Evolutionary conservation across 2,329 filamentous ascomycete genomes (phyloP).

Genomic region (Curvularia eragrostidis): DNA sequence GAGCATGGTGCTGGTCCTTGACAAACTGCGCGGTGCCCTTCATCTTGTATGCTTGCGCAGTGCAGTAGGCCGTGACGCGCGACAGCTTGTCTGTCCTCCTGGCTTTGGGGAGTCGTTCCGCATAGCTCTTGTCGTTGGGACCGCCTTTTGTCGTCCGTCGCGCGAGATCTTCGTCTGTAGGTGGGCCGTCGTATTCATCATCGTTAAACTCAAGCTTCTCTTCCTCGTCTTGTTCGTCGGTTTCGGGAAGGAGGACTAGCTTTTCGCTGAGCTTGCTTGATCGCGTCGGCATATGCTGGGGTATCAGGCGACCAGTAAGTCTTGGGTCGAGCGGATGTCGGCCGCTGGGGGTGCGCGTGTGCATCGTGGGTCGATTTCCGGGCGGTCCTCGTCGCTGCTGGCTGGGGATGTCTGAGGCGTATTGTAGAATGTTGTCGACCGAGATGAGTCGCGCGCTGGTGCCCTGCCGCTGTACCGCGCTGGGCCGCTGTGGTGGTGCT

Average conservation of each 20-base stretch:
- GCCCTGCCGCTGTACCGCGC: slow-evolving; percentile 43
- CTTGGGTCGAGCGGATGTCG: slow-evolving; percentile 62
- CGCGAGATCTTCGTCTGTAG: slow-evolving; percentile 70
- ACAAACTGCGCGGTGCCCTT: slow-evolving; percentile 87
- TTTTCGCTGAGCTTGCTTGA: slow-evolving; percentile 97
- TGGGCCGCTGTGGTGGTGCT: slow-evolving; percentile 33
- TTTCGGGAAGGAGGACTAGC: slow-evolving; percentile 90
- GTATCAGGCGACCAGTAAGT: slow-evolving; percentile 63
- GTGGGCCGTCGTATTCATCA: slow-evolving; percentile 61
- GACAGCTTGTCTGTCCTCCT: slow-evolving; percentile 86
- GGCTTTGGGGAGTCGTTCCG: slow-evolving; percentile 88
- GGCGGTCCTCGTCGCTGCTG: slow-evolving; percentile 83
- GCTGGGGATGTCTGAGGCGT: slow-evolving; percentile 93
- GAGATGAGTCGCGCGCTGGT: slow-evolving; percentile 68
- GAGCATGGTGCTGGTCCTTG: slow-evolving; percentile 83
- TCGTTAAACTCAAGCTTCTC: slow-evolving; percentile 65
- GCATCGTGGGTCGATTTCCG: slow-evolving; percentile 57
- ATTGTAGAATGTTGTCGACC: slow-evolving; percentile 93
- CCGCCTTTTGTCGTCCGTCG: slow-evolving; percentile 70
- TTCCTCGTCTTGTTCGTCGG: slow-evolving; percentile 62
- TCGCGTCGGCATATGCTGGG: slow-evolving; percentile 75
- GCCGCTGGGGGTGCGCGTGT: slow-evolving; percentile 58
- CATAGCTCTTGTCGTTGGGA: slow-evolving; percentile 82
- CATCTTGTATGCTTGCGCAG: slow-evolving; percentile 90
- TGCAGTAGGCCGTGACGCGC: slow-evolving; percentile 93